These are phyloP conservation scores for Cylindrotheca closterium DNA, from an alignment of 108 stramenopile species.

Conservation along the genomic window DNA sequence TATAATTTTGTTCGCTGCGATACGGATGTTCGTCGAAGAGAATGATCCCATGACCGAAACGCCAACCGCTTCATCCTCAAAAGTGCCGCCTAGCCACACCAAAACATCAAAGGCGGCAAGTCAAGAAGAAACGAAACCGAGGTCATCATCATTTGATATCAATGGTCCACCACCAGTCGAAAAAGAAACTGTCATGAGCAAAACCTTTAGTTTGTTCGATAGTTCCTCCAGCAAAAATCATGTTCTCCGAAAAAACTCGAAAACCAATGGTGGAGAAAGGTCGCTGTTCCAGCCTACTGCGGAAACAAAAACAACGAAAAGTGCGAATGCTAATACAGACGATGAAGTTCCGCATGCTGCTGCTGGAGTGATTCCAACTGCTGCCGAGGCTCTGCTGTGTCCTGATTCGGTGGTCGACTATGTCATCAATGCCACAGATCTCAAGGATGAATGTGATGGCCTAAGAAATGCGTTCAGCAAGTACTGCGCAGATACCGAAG, in stretches of 20 bases:
- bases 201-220: too few species aligned
- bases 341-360: constrained; percentile 23
- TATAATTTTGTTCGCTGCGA: background rate
- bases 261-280: too few species aligned
- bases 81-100: too few species aligned
- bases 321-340: constrained; percentile 9
- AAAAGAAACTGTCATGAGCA: too few species aligned
- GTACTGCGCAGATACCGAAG: constrained; percentile 50
- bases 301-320: too few species aligned
- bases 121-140: background rate
- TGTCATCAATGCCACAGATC: constrained; percentile 88
- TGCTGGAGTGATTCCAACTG: constrained; percentile 22
- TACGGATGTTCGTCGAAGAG: background rate
- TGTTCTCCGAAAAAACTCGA: too few species aligned
- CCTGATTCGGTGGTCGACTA: constrained; percentile 67
- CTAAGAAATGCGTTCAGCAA: constrained; percentile 79
- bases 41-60: background rate
- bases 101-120: background rate
- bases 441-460: constrained; percentile 87
- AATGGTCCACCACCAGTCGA: background rate
- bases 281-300: too few species aligned
- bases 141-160: background rate
- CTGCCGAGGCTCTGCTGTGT: constrained; percentile 71
- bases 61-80: background rate
- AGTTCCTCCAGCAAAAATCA: too few species aligned